Conservation (phyloP, 108 stramenopile species). For the Pseudonitzschia multiseries region DNA sequence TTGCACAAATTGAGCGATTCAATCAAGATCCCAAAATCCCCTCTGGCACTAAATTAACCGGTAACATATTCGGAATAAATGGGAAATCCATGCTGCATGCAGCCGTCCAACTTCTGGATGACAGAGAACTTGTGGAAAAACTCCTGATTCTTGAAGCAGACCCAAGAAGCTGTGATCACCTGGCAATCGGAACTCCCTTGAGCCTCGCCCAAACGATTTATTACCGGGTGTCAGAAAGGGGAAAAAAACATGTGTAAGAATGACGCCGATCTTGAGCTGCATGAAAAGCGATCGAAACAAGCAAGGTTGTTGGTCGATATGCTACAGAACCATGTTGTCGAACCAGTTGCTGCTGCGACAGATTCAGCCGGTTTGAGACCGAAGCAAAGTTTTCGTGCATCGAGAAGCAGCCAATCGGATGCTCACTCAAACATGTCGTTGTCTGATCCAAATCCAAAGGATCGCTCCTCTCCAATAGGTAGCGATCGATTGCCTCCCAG, state of each 20-base stretch:
- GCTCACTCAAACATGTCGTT: too few relatives aligned
- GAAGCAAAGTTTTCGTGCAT: too few relatives aligned
- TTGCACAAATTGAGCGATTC: slow-evolving; percentile 4
- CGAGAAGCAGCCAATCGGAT: too few relatives aligned
- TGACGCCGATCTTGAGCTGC: neutral
- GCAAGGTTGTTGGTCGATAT: slow-evolving; percentile 5
- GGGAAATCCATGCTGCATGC: slow-evolving; percentile 17
- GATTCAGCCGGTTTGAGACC: neutral
- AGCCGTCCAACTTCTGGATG: slow-evolving; percentile 9
- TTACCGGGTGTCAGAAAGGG: slow-evolving; percentile 1
- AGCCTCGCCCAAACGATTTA: slow-evolving; percentile 4
- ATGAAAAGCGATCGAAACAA: slow-evolving; percentile 1
- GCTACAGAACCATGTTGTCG: slow-evolving; percentile 5
- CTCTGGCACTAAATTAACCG: neutral
- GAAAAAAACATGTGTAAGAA: neutral
- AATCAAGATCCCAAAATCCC: slow-evolving; percentile 8
- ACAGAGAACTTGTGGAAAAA: neutral
- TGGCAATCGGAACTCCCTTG: slow-evolving; percentile 9
- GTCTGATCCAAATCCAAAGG: too few relatives aligned
- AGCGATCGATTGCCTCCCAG: neutral
- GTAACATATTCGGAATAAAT: slow-evolving; percentile 5
- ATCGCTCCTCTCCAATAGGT: neutral
- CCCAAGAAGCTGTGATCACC: neutral
- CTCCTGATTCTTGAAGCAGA: slow-evolving; percentile 6
- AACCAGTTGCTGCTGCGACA: neutral